Conservation (phyloP, 768 basidiomycete species). For the Mycena rebaudengoi region DNA sequence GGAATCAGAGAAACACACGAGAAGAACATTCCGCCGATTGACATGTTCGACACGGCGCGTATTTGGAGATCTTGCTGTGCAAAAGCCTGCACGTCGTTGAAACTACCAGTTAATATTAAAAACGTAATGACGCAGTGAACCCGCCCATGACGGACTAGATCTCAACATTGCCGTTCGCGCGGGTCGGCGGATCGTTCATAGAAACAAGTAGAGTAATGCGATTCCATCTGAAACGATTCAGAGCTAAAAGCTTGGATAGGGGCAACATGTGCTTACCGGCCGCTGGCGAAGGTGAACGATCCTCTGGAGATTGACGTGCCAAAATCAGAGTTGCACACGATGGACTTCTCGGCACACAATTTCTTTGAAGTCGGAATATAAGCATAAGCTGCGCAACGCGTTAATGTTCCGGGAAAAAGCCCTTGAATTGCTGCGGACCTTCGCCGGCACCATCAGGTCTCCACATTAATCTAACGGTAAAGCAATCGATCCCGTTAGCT, state of each 20-base stretch:
- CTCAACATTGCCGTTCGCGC: slow-evolving; percentile 78
- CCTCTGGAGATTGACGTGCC: slow-evolving; percentile 81
- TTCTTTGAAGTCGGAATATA: slow-evolving; percentile 75
- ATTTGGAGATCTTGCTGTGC: slow-evolving; percentile 70
- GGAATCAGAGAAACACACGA: slow-evolving; percentile 57
- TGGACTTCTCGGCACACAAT: slow-evolving; percentile 61
- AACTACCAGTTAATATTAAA: slow-evolving; percentile 46
- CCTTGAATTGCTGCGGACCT: slow-evolving; percentile 54
- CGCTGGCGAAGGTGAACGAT: slow-evolving; percentile 66
- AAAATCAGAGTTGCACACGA: slow-evolving; percentile 78
- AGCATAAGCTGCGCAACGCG: slow-evolving; percentile 67
- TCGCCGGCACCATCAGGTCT: slow-evolving; percentile 69
- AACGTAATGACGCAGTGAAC: neutral
- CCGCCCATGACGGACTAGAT: slow-evolving; percentile 62
- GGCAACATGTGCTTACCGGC: slow-evolving; percentile 73
- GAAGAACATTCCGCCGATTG: slow-evolving; percentile 78
- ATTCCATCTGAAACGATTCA: slow-evolving; percentile 61
- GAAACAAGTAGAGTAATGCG: slow-evolving; percentile 79
- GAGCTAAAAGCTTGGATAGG: slow-evolving; percentile 6
- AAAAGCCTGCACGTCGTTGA: slow-evolving; percentile 73
- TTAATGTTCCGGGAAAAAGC: neutral
- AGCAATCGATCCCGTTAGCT: slow-evolving; percentile 73
- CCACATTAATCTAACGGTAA: slow-evolving; percentile 83
- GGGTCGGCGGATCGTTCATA: slow-evolving; percentile 71
- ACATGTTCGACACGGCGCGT: slow-evolving; percentile 60